Conservation (phyloP, 2,329 filamentous ascomycete genomes). For the Huntiella abstrusa region DNA sequence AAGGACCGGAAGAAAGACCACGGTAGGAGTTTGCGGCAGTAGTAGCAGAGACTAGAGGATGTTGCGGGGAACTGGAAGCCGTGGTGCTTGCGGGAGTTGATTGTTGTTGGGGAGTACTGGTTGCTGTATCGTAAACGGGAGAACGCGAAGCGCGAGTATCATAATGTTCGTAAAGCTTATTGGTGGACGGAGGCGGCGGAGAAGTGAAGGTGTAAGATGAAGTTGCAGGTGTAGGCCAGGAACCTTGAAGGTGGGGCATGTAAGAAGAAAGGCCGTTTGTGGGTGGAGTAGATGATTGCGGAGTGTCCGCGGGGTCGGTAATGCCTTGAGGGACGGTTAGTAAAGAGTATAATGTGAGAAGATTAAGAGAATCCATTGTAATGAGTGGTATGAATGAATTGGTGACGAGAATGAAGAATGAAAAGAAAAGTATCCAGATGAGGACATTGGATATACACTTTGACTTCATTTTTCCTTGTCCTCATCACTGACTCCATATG, state of each 20-base stretch:
- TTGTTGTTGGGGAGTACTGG: conserved; percentile 27
- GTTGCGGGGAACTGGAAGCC: conserved; percentile 42
- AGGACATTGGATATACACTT: no score
- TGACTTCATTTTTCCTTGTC: no score
- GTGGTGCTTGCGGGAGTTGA: not conserved
- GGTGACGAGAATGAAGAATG: not conserved
- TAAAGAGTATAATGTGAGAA: not conserved
- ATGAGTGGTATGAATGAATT: not conserved
- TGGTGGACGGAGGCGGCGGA: conserved; percentile 13
- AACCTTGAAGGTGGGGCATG: conserved; percentile 29
- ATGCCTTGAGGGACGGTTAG: not conserved
- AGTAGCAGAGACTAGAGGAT: not conserved
- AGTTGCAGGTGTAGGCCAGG: conserved; percentile 36
- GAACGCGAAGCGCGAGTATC: conserved; percentile 8
- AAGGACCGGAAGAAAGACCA: conserved; percentile 8
- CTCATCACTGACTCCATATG: no score
- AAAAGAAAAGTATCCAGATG: not conserved
- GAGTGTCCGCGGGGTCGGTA: not conserved
- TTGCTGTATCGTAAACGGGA: conserved; percentile 39
- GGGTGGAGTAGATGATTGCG: conserved; percentile 31
- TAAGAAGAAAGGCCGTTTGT: conserved; percentile 23
- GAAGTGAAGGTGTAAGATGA: conserved; percentile 38
- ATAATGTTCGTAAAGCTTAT: conserved; percentile 7
- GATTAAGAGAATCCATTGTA: not conserved
- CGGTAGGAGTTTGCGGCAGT: conserved; percentile 7